These are phyloP conservation scores for Polytrichum formosum DNA, from an alignment of 225 moss, liverwort and hornwort species.

Conservation along the genomic window DNA sequence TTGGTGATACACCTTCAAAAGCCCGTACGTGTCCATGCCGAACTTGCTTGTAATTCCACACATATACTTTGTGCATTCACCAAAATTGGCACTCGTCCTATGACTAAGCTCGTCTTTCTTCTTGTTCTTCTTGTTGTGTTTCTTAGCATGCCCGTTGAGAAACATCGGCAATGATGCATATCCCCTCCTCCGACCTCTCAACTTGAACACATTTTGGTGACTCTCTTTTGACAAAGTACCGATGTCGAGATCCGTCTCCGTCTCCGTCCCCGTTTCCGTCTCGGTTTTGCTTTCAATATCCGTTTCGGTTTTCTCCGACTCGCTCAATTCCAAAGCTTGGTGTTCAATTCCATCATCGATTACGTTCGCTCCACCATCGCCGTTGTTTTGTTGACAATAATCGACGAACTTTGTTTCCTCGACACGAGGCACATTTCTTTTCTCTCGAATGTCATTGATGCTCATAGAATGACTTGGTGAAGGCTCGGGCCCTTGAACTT, in stretches of 20 bases:
- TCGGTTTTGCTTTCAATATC: neutral
- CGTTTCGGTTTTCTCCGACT: slow-evolving; percentile 1
- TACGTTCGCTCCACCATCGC: neutral
- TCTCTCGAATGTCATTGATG: neutral
- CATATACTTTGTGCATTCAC: neutral
- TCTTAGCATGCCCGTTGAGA: neutral
- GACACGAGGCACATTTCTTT: neutral
- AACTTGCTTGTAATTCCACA: slow-evolving; percentile 9
- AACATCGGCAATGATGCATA: neutral
- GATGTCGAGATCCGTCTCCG: neutral
- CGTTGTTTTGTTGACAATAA: neutral
- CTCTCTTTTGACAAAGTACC: neutral
- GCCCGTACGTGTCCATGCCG: neutral
- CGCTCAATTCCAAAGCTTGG: neutral
- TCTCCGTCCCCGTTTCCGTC: neutral
- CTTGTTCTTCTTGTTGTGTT: neutral
- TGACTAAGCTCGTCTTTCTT: neutral
- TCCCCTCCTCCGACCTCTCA: too few relatives aligned
- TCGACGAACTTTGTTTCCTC: neutral
- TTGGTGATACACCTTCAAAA: slow-evolving; percentile 1
- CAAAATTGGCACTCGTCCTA: neutral
- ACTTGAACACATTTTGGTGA: neutral
- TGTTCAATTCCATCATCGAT: too few relatives aligned
- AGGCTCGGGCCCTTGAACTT: neutral
- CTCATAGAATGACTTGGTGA: neutral